Conservation (phyloP, 352 stramenopile species). For the Phytophthora pistaciae region DNA sequence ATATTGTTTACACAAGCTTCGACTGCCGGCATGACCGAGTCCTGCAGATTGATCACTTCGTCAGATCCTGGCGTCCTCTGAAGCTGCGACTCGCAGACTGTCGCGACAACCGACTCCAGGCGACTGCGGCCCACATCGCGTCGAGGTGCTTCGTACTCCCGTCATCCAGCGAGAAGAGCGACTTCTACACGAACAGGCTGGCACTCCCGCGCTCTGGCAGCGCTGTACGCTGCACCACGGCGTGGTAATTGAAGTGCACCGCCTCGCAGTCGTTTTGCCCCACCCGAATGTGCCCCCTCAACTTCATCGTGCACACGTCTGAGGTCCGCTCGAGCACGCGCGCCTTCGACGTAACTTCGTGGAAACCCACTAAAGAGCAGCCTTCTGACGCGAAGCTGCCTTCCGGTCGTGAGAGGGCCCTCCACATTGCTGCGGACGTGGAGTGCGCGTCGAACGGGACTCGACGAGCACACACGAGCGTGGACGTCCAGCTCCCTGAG, state of each 20-base stretch:
- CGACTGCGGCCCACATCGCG: constrained; percentile 23
- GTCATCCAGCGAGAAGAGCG: not conserved
- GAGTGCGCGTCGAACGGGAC: constrained; percentile 26
- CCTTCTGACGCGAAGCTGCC: constrained; percentile 2
- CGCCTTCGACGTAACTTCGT: constrained; percentile 1
- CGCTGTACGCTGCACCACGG: constrained; percentile 7
- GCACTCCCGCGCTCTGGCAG: not conserved
- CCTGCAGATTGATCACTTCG: no score
- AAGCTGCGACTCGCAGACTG: constrained; percentile 3
- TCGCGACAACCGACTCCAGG: constrained; percentile 16
- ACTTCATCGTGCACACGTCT: constrained; percentile 17
- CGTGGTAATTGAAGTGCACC: constrained; percentile 3
- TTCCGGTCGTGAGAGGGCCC: constrained; percentile 1
- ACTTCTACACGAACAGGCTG: constrained; percentile 32
- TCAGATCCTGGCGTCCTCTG: no score
- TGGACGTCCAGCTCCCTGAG: no score
- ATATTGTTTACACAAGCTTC: constrained; percentile 23
- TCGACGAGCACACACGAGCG: not conserved
- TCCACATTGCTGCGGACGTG: constrained; percentile 24
- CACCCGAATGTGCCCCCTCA: not conserved
- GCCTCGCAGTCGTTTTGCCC: not conserved
- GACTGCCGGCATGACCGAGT: constrained; percentile 11
- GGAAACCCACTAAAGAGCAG: not conserved
- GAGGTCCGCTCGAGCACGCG: constrained; percentile 15
- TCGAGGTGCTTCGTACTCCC: constrained; percentile 2